phyloP scores from a whole-genome alignment of 2,329 filamentous ascomycete species.

The Pleurostoma richardsiae region DNA sequence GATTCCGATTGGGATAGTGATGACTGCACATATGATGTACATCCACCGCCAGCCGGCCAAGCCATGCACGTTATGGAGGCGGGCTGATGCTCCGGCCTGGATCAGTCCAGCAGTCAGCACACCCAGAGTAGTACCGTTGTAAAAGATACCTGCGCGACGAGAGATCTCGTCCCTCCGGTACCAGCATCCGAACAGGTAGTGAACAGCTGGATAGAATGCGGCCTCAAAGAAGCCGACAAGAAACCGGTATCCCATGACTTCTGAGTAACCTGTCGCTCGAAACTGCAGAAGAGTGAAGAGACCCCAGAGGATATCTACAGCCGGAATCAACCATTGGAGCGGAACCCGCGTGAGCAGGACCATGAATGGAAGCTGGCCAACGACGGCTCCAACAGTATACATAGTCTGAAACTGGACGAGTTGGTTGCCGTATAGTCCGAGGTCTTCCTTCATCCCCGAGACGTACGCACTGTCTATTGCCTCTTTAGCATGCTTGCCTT shows the following conservation, averaged over 20 bases:
- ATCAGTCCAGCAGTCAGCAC: constrained; percentile 48
- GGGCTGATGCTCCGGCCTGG: constrained; percentile 32
- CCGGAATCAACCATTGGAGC: constrained; percentile 45
- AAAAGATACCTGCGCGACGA: constrained; percentile 46
- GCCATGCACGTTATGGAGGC: constrained; percentile 36
- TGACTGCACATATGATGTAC: constrained; percentile 47
- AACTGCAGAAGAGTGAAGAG: constrained; percentile 54
- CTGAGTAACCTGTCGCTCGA: constrained; percentile 39
- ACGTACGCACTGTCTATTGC: constrained; percentile 48
- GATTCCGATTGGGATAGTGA: constrained; percentile 50
- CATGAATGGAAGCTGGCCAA: constrained; percentile 46
- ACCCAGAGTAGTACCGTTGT: constrained; percentile 44
- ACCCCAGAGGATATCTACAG: constrained; percentile 48
- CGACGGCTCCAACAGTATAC: constrained; percentile 43
- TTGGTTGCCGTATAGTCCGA: constrained; percentile 45
- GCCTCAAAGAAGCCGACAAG: constrained; percentile 48
- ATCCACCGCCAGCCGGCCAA: constrained; percentile 51
- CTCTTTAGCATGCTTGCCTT: background rate
- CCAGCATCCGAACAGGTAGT: constrained; percentile 35
- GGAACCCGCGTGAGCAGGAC: constrained; percentile 41
- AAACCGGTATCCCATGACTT: constrained; percentile 48
- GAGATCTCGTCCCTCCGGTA: constrained; percentile 41
- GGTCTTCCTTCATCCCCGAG: constrained; percentile 45
- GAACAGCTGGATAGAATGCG: constrained; percentile 33
- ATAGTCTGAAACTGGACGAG: constrained; percentile 51